Evolutionary conservation across 106 monocot genomes (phyloP).

Genomic region (Acanthochlamys bracteata): DNA sequence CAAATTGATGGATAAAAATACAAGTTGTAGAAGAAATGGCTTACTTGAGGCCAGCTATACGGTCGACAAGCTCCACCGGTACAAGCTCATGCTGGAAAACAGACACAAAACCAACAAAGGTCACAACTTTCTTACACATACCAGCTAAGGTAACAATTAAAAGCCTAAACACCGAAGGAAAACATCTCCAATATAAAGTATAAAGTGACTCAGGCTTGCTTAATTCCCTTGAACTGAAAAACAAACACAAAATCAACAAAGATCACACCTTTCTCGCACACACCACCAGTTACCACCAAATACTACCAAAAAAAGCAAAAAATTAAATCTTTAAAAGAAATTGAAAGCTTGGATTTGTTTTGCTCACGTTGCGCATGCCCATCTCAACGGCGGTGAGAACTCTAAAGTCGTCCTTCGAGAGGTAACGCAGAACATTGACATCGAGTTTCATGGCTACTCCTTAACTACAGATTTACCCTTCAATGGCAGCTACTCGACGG

Average conservation of each 20-base stretch:
- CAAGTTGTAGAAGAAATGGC: background rate
- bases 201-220: too few relatives aligned
- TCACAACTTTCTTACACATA: background rate
- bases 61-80: slow-evolving; percentile 73
- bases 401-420: slow-evolving; percentile 87
- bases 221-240: background rate
- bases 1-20: background rate
- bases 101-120: background rate
- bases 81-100: slow-evolving; percentile 82
- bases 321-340: background rate
- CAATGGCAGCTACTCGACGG: too few relatives aligned
- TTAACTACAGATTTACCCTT: too few relatives aligned
- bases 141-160: background rate
- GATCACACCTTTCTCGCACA: background rate
- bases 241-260: background rate
- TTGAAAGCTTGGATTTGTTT: background rate
- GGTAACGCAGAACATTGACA: slow-evolving; percentile 75
- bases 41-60: slow-evolving; percentile 87
- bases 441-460: slow-evolving; percentile 75
- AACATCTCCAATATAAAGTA: too few relatives aligned
- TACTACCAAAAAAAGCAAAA: background rate
- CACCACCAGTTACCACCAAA: background rate
- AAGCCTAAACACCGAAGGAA: too few relatives aligned
- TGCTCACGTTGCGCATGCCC: slow-evolving; percentile 90
- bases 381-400: slow-evolving; percentile 95